phyloP scores from a whole-genome alignment of 108 stramenopile genomes.

The Cylindrotheca closterium region DNA sequence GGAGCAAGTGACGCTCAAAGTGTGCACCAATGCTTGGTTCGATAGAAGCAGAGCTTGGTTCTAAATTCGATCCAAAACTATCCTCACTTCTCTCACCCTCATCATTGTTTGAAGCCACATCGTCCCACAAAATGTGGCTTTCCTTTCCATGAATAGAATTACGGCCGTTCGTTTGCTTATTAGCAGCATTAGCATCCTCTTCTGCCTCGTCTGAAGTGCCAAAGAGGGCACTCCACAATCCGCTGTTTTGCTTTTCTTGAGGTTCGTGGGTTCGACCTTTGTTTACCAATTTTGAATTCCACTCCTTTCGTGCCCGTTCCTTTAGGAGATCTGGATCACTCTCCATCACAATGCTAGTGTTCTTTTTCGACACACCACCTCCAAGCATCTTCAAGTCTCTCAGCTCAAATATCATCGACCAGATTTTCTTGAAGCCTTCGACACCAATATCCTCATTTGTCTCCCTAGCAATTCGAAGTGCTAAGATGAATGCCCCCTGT shows the following conservation, averaged over 20 bases:
- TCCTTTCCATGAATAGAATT: slow-evolving; percentile 66
- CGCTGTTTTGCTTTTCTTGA: slow-evolving; percentile 19
- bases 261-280: slow-evolving; percentile 33
- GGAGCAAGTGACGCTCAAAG: slow-evolving; percentile 68
- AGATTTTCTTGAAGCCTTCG: slow-evolving; percentile 81
- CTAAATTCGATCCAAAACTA: not conserved
- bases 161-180: slow-evolving; percentile 8
- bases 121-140: slow-evolving; percentile 69
- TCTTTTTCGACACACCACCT: slow-evolving; percentile 18
- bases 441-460: slow-evolving; percentile 62
- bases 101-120: slow-evolving; percentile 69
- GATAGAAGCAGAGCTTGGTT: slow-evolving; percentile 11
- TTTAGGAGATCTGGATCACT: slow-evolving; percentile 72
- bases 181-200: not conserved
- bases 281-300: slow-evolving; percentile 54
- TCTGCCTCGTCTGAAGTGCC: slow-evolving; percentile 31
- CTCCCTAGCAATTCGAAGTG: slow-evolving; percentile 57
- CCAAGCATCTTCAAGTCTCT: slow-evolving; percentile 73
- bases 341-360: slow-evolving; percentile 50
- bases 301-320: slow-evolving; percentile 50
- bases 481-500: slow-evolving; percentile 74
- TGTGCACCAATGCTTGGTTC: slow-evolving; percentile 51
- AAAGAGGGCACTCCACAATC: slow-evolving; percentile 41
- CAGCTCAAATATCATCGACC: slow-evolving; percentile 79
- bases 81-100: slow-evolving; percentile 50